Percentiles rank a stretch among this genome's conserved stretches.
These are phyloP conservation scores for Dryas drummondii DNA, from an alignment of 306 rosid species.

Conservation along the genomic window DNA sequence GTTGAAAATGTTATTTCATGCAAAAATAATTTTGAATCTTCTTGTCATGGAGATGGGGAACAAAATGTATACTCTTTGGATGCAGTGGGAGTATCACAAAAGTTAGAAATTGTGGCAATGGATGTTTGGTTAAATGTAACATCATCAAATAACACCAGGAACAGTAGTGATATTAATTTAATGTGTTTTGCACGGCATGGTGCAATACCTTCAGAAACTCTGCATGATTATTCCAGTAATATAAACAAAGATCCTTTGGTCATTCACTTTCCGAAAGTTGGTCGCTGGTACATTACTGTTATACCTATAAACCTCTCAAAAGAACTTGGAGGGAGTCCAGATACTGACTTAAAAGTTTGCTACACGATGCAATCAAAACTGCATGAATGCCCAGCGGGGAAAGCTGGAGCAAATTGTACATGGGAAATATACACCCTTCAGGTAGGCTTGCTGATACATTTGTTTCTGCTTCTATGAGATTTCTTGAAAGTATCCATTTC, in stretches of 20 bases:
- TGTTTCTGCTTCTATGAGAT: conserved; percentile 17
- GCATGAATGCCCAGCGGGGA: conserved; percentile 71
- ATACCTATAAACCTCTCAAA: conserved; percentile 48
- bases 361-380: conserved; percentile 66
- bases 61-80: conserved; percentile 62
- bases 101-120: conserved; percentile 55
- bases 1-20: conserved; percentile 47
- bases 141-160: conserved; percentile 36
- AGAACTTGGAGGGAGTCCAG: conserved; percentile 42
- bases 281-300: conserved; percentile 72
- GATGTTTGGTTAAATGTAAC: conserved; percentile 51
- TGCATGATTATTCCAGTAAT: conserved; percentile 70
- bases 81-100: conserved; percentile 54
- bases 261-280: conserved; percentile 65
- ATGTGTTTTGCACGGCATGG: conserved; percentile 80
- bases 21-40: conserved; percentile 46
- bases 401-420: conserved; percentile 81
- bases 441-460: conserved; percentile 48
- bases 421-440: conserved; percentile 66
- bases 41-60: conserved; percentile 61
- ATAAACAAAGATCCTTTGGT: conserved; percentile 53
- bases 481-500: conserved; percentile 15
- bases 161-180: conserved; percentile 44
- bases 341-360: conserved; percentile 50
- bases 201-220: conserved; percentile 65